phyloP scores from a whole-genome alignment of 2,329 filamentous ascomycete species.

The Beauveria australis region DNA sequence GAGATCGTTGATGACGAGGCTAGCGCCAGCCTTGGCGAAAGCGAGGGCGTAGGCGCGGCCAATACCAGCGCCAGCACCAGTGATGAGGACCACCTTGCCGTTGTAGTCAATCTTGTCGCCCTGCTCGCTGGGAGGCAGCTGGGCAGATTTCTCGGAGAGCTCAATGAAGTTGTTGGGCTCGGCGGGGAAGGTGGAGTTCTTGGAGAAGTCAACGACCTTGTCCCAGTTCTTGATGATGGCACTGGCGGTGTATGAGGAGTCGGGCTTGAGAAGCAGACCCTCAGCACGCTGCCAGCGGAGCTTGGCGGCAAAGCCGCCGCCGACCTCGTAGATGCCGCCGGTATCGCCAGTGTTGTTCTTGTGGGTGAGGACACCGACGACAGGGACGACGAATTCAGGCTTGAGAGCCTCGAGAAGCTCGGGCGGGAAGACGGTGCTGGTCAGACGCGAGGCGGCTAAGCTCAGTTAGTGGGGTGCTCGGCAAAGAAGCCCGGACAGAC shows the following conservation, averaged over 20 bases:
- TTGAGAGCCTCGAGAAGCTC: conserved; percentile 78
- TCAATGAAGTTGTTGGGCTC: conserved; percentile 83
- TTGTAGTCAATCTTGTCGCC: conserved; percentile 72
- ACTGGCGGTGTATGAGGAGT: conserved; percentile 78
- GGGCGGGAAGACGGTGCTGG: conserved; percentile 89
- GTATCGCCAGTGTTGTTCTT: conserved; percentile 74
- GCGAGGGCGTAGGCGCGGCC: conserved; percentile 84
- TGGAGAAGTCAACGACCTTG: conserved; percentile 75
- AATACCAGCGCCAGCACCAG: conserved; percentile 82
- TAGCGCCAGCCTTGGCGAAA: conserved; percentile 75
- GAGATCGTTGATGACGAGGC: conserved; percentile 93
- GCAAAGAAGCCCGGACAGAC: neutral
- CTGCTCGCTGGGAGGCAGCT: conserved; percentile 63
- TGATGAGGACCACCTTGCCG: conserved; percentile 78
- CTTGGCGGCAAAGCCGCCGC: conserved; percentile 88
- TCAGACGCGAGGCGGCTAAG: conserved; percentile 85
- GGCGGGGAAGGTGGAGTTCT: conserved; percentile 66
- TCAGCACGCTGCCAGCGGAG: conserved; percentile 88
- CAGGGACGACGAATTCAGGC: conserved; percentile 90
- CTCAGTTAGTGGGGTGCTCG: conserved; percentile 14
- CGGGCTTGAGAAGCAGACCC: conserved; percentile 82
- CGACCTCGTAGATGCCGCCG: conserved; percentile 87
- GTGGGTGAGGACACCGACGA: conserved; percentile 84
- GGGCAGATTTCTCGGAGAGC: conserved; percentile 74
- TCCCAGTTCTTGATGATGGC: conserved; percentile 87